Conservation (phyloP, 2,329 filamentous ascomycete genomes). For the Colletotrichum acutatum region DNA sequence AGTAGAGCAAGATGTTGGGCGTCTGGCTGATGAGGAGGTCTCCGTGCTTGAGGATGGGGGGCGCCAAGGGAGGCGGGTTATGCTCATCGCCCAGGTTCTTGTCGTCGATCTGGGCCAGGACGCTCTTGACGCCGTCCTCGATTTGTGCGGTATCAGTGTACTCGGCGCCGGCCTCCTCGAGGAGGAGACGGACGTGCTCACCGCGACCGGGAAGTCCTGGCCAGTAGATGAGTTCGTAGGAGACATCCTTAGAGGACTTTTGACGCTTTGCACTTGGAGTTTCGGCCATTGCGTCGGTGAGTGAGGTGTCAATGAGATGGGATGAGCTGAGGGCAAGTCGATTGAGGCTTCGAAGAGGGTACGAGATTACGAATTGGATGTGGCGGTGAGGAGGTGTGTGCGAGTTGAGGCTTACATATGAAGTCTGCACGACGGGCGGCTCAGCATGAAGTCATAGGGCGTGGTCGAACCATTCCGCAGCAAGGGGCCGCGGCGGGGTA, state of each 20-base stretch:
- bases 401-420: not conserved
- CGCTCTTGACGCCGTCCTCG: slow-evolving; percentile 60
- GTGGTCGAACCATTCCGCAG: not conserved
- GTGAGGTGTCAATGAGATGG: too few relatives aligned
- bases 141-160: slow-evolving; percentile 70
- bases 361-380: not conserved
- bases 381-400: not conserved
- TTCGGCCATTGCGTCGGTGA: slow-evolving; percentile 5
- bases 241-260: slow-evolving; percentile 53
- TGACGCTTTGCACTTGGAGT: slow-evolving; percentile 42
- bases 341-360: not conserved
- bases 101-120: slow-evolving; percentile 59
- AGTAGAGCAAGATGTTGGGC: slow-evolving; percentile 77
- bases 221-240: slow-evolving; percentile 78
- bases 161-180: slow-evolving; percentile 73
- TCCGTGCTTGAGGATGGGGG: slow-evolving; percentile 73
- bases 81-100: slow-evolving; percentile 58
- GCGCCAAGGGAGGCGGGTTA: slow-evolving; percentile 75
- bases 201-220: slow-evolving; percentile 77
- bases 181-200: slow-evolving; percentile 77
- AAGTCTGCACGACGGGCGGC: not conserved
- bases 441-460: slow-evolving; percentile 29
- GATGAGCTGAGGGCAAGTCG: not conserved
- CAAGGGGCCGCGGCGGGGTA: slow-evolving; percentile 25
- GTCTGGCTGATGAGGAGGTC: slow-evolving; percentile 74